Base-by-base conservation (phyloP, 2,329 filamentous ascomycete species). In the Didymellaceae sp. region DNA sequence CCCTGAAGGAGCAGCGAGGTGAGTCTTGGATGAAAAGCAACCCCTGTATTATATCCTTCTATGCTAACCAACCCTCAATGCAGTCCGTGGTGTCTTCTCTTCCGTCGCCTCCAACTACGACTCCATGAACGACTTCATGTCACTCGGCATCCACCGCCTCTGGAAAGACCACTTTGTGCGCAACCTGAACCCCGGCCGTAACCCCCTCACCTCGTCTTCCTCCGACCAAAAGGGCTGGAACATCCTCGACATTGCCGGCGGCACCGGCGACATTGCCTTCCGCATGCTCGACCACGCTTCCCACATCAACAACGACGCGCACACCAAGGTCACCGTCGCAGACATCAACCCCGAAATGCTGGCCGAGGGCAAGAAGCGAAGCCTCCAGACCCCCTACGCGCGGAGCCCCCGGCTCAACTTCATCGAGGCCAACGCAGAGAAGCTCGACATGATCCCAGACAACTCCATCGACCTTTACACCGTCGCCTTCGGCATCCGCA, bases 121-220 rank as follows among this genome's bases (percentile, higher is more conserved):
- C 75, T 88, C 87, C 56, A 99, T 99, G 94, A 99, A 99, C 78
- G 94, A 99, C 74, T 83, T 97, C 62, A 99, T 99, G 94, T 97
- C 94, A 6, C 84, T 99, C 38, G 94, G 94, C 46, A 92, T 96
- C 77, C 94, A 99, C 75, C 89, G 94, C 33, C 79, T 99, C 28
- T 99, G 94, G 94, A 99, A 89, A 79, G 93, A 97, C 76, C 87
- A 96, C 77, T 99, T 97, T 74, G 93, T 99, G 35, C 87, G 90
- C 61, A 88, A 87, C 25, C 84, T 99, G 24, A 94, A 97, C 72
- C 93, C 94, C 0, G 92, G 92, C 58, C 82, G 77, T 1, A 77
- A 77, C 61, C 79, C 65, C 45, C 78, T 73, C 61, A 43, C 52
- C 2, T 32, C 56, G 1, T 16, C 44, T 7, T 26, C 53, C 7